Evolutionary conservation across 2,329 filamentous ascomycete genomes (phyloP).

Genomic region (Davidsoniella australis): DNA sequence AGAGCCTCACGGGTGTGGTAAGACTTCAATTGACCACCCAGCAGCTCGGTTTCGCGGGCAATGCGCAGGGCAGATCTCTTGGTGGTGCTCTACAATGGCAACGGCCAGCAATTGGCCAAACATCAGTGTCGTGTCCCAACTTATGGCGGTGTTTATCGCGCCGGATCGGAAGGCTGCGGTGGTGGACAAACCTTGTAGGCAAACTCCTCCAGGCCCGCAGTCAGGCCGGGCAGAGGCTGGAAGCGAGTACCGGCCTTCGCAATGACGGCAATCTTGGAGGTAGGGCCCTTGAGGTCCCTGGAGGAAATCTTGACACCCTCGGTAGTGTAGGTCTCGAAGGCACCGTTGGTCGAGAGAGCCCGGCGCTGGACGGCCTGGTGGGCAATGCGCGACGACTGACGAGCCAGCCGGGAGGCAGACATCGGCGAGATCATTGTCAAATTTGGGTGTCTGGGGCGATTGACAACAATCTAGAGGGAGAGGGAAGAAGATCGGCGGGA

Average conservation of each 20-base stretch:
- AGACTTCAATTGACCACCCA: constrained; percentile 75
- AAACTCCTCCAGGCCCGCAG: constrained; percentile 82
- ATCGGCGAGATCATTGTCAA: constrained; percentile 47
- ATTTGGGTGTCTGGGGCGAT: constrained; percentile 30
- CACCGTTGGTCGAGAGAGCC: constrained; percentile 48
- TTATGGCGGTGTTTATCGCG: not conserved
- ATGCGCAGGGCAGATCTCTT: constrained; percentile 84
- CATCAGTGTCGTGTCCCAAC: constrained; percentile 9
- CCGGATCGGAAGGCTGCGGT: constrained; percentile 1
- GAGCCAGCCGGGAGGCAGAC: constrained; percentile 40
- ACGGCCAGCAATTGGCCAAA: constrained; percentile 30
- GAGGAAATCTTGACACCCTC: constrained; percentile 83
- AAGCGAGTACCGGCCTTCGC: constrained; percentile 90
- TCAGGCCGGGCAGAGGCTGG: constrained; percentile 74
- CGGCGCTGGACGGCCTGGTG: constrained; percentile 30
- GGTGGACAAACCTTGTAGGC: constrained; percentile 66
- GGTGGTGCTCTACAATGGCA: constrained; percentile 51
- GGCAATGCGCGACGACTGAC: constrained; percentile 40
- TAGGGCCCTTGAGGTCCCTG: constrained; percentile 74
- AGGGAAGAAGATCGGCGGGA: constrained; percentile 21
- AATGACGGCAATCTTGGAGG: constrained; percentile 79
- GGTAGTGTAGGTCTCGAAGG: constrained; percentile 75
- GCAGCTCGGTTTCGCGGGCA: constrained; percentile 83
- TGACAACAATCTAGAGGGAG: constrained; percentile 24
- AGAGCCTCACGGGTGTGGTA: constrained; percentile 89